These are phyloP conservation scores for Penicillium aurantiogriseum DNA, from an alignment of 2,329 filamentous ascomycete species.

Conservation along the genomic window DNA sequence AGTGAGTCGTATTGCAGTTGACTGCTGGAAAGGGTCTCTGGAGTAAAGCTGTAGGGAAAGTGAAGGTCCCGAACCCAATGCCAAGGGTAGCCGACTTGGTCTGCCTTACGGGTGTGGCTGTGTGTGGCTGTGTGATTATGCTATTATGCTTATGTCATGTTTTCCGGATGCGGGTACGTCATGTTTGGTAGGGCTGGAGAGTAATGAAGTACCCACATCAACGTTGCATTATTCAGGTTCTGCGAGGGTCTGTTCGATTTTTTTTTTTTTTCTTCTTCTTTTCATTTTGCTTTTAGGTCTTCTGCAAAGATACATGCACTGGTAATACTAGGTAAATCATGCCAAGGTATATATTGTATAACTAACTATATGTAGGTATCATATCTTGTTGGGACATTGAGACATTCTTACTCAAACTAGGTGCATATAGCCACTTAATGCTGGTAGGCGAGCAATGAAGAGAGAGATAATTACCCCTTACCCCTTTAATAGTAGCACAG, in stretches of 20 bases:
- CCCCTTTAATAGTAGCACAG: background rate
- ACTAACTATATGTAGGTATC: background rate
- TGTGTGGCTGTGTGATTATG: constrained; percentile 5
- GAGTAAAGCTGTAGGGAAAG: background rate
- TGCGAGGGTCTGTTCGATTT: background rate
- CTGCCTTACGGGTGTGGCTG: constrained; percentile 13
- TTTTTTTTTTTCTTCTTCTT: background rate
- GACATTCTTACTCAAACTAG: background rate
- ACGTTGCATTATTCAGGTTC: constrained; percentile 1
- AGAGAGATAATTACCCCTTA: background rate
- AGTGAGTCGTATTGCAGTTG: background rate
- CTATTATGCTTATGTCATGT: constrained; percentile 9
- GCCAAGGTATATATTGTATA: background rate
- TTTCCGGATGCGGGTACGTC: constrained; percentile 22
- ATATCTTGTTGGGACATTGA: background rate
- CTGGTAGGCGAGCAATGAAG: background rate
- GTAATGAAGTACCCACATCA: background rate
- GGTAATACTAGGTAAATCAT: background rate
- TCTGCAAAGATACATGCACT: background rate
- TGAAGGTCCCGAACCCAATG: background rate
- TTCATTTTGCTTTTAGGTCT: too few relatives aligned
- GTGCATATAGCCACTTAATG: background rate
- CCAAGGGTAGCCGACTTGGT: constrained; percentile 7
- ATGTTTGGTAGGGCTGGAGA: constrained; percentile 13
- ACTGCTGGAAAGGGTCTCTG: background rate